Evolutionary conservation across 305 asterid genomes (phyloP).

Genomic region (Fraxinus sp.): DNA sequence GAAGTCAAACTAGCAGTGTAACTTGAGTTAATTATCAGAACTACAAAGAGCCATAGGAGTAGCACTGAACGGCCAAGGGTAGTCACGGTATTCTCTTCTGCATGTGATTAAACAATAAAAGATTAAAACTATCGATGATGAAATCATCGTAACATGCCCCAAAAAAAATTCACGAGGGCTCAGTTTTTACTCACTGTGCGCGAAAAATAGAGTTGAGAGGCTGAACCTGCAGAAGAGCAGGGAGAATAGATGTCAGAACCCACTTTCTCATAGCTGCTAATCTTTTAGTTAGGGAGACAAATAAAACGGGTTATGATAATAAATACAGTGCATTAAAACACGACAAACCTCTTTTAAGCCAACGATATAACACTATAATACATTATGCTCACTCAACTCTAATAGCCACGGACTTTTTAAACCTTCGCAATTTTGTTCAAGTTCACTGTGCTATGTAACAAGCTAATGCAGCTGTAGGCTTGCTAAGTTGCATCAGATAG

Average conservation of each 20-base stretch:
- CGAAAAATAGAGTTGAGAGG: slow-evolving; percentile 56
- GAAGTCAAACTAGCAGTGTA: slow-evolving; percentile 87
- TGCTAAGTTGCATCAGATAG: neutral
- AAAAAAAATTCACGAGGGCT: neutral
- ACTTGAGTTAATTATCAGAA: slow-evolving; percentile 76
- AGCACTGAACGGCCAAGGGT: slow-evolving; percentile 72
- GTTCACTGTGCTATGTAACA: neutral
- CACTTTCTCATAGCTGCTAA: neutral
- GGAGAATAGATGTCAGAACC: neutral
- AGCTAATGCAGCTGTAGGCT: neutral
- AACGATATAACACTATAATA: neutral
- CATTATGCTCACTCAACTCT: neutral
- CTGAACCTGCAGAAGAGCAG: slow-evolving; percentile 48
- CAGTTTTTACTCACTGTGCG: slow-evolving; percentile 47
- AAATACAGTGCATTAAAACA: neutral
- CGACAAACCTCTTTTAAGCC: neutral
- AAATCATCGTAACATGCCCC: too few species aligned
- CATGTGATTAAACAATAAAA: slow-evolving; percentile 3
- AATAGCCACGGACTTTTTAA: neutral
- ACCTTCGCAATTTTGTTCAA: neutral
- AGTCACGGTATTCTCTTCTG: slow-evolving; percentile 75
- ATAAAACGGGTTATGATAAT: neutral
- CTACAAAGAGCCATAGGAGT: slow-evolving; percentile 78
- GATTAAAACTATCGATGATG: neutral
- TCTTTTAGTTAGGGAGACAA: neutral